phyloP scores from a whole-genome alignment of 1,139 yeast genomes.

The Suhomyces chickasaworum region DNA sequence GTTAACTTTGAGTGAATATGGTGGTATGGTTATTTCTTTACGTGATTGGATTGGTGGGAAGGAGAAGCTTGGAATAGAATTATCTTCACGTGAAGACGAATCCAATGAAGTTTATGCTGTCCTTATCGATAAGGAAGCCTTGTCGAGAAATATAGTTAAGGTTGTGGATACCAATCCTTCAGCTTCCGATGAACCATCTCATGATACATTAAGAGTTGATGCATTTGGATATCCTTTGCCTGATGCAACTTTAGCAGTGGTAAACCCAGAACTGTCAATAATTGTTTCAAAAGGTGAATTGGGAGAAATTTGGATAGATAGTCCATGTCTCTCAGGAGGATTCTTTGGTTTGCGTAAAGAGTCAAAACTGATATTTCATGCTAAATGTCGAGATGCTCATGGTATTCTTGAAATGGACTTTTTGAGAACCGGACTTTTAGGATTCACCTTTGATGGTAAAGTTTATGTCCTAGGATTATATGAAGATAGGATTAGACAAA shows the following conservation, averaged over 20 bases:
- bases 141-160: constrained; percentile 76
- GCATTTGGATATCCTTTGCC: constrained; percentile 95
- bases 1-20: constrained; percentile 87
- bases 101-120: constrained; percentile 65
- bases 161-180: constrained; percentile 65
- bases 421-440: constrained; percentile 86
- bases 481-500: constrained; percentile 87
- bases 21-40: constrained; percentile 92
- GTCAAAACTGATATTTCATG: constrained; percentile 78
- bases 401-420: constrained; percentile 76
- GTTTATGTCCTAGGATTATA: constrained; percentile 85
- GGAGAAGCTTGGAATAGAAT: constrained; percentile 55
- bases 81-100: constrained; percentile 37
- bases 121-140: constrained; percentile 75
- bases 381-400: constrained; percentile 70
- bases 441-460: constrained; percentile 84
- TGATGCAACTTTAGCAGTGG: constrained; percentile 90
- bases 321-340: constrained; percentile 86
- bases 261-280: constrained; percentile 83
- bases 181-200: constrained; percentile 53
- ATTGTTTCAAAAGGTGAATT: constrained; percentile 72
- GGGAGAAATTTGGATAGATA: constrained; percentile 98
- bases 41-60: constrained; percentile 85
- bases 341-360: constrained; percentile 74
- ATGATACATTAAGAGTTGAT: constrained; percentile 67